phyloP scores from a whole-genome alignment of 306 rosid species.

The Hippophae gyantsensis region DNA sequence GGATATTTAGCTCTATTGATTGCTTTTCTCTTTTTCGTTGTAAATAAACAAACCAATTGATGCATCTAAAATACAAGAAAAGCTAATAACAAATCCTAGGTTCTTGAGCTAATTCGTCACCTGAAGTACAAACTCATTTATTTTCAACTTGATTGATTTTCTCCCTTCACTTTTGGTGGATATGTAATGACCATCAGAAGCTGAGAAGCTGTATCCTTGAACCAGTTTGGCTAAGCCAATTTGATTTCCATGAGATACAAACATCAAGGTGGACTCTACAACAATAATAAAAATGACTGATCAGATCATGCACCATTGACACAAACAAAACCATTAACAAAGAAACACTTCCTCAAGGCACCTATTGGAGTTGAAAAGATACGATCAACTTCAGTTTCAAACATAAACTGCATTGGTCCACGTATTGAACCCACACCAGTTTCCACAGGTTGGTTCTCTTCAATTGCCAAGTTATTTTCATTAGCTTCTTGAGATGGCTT shows the following conservation, averaged over 20 bases:
- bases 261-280: slow-evolving; percentile 86
- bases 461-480: slow-evolving; percentile 44
- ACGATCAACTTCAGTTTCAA: slow-evolving; percentile 86
- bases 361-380: slow-evolving; percentile 95
- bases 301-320: slow-evolving; percentile 25
- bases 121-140: slow-evolving; percentile 90
- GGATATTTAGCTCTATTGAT: too few species aligned
- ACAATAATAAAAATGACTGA: slow-evolving; percentile 15
- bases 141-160: slow-evolving; percentile 75
- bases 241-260: slow-evolving; percentile 82
- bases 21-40: not conserved
- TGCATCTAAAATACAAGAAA: not conserved
- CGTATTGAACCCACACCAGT: slow-evolving; percentile 32
- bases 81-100: slow-evolving; percentile 6
- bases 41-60: not conserved
- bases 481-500: slow-evolving; percentile 50
- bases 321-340: slow-evolving; percentile 5
- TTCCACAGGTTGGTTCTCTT: slow-evolving; percentile 50
- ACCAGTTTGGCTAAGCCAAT: slow-evolving; percentile 81
- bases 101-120: slow-evolving; percentile 28
- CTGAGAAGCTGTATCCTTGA: slow-evolving; percentile 70
- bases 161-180: slow-evolving; percentile 70
- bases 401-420: slow-evolving; percentile 74
- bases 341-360: slow-evolving; percentile 25
- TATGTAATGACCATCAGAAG: slow-evolving; percentile 62